Evolutionary conservation across 1,284 basidiomycete genomes (phyloP), one percentile per base, ranked within the genome.

Genomic region (Ustilago hordei): DNA sequence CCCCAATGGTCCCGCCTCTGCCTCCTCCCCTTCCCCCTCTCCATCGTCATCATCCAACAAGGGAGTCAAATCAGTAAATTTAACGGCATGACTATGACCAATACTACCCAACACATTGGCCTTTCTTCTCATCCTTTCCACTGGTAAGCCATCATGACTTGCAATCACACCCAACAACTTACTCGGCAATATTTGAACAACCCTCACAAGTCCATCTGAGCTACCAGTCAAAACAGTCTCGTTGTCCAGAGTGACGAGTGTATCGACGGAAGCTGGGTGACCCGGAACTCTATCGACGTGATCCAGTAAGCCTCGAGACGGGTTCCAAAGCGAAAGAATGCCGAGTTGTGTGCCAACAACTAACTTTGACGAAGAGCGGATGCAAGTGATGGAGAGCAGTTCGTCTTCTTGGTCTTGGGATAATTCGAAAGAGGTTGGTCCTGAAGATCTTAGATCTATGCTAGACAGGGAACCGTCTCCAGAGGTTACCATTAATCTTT

Each of bases 401-500:
- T 98, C 95, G 85, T 98, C 95, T 85, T 98, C 95, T 86, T 98
- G 95, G 87, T 98, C 94, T 83, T 96, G 94, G 17, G 81, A 84
- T 91, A 93, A 83, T 91, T 94, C 39, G 91, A 91, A 75, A 92
- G 91, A 45, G 93, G 90, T 69, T 4, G 75, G 69, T 5, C 69
- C 72, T 0, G 71, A 73, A n/a, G 56, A 56, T 7, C 75, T 54
- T 0, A 83, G 56, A 81, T 98, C 95, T 82, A 97, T 92, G 36
- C 95, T 93, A 8, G 93, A 94, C 50, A 98, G 88, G 23, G 93
- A 93, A 0, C 95, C 95, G 85, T 98, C 95, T 50, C 94, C 95
- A 71, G 95, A 81, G 0, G 83, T 85, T 13, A 73, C 72, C 12
- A 86, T 78, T 15, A 86, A 64, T 11, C 84, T 69, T 32, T 61